Evolutionary conservation across 106 monocot species (phyloP), one percentile per base, ranked within the genome.

Genomic region (Phalaenopsis equestris): DNA sequence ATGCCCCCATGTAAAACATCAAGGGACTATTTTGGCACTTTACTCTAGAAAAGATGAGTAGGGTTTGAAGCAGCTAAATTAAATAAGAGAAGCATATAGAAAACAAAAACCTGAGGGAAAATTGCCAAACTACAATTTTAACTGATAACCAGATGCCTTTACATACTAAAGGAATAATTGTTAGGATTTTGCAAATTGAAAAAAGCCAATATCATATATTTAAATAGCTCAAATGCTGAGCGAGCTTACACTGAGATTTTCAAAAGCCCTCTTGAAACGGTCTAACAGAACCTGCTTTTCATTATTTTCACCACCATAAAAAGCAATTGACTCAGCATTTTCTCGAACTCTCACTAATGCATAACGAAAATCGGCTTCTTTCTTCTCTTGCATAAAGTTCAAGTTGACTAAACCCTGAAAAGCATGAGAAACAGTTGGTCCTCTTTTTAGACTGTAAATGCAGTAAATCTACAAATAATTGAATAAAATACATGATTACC

Each of bases 371-470:
- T 97, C 97, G 80, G 97, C 97, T 89, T 97, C 94, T 89, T 97
- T 97, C 77, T 97, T 97, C 85, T 97, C 97, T 97, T 97, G 97
- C 97, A 97, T 90, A 79, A 97, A 97, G 79, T 97, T 97, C 80
- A 97, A 81, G 75, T 77, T 88, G 61, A 97, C 97, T 72, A 97
- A 87, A 70, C 85, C 91, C 97, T 97, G 85, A 47, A 90, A 81
- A 73, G 18, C n/a, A 68, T 68, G 80, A 0, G 38, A 64, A 72
- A 48, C 42, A 75, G 4, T 16, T 43, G 67, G 5, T 52, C n/a
- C 6, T 41, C 72, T 72, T 72, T 43, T 74, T 74, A 74, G 43
- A 45, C 14, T 12, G 49, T 3, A 75, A 23, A 48, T 21, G 39
- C 41, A 82, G 48, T 37, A 57, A 37, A 73, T 74, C 52, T 78